Base-by-base conservation (phyloP, 1,284 basidiomycete species). In the Trichosporon sp. region DNA sequence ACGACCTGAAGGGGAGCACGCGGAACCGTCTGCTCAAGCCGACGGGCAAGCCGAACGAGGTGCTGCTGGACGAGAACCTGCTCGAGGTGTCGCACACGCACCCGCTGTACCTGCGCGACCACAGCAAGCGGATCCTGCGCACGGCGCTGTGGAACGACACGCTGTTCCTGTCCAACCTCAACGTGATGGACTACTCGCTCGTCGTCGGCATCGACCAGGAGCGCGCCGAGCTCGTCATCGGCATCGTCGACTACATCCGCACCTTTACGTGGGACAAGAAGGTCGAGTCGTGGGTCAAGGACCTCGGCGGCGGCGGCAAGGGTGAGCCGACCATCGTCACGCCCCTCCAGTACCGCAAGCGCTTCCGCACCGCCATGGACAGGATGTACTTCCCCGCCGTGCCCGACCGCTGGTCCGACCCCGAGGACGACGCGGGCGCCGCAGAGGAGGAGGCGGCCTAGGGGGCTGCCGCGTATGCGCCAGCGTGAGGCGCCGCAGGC, bases 161-260 rank as follows among this genome's bases (percentile, higher is more conserved):
- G 44, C 83, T 87, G 3, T 99, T 99, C 84, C 84, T 99, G 62
- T 91, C 92, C 11, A 93, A 95, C 73, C 90, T 98, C 74, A 97
- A 98, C 79, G 93, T 98, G 67, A 99, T 99, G 97, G 97, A 99
- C 83, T 99, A 99, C 83, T 98, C 95, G 23, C 85, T 99, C 18
- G 91, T 99, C 51, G 93, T 95, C 27, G 97, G 96, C 18, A 91
- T 99, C 15, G 95, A 97, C 79, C 89, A 88, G 72, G 85, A 86
- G 65, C 90, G 88, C 73, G 90, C 92, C 69, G 92, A 95, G 78
- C 85, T 95, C 15, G 93, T 98, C 15, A 89, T 97, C 47, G 96
- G 97, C n/a, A 98, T 99, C 68, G 95, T 99, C 72, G 94, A 83
- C 66, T 83, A 82, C 68, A 82, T 82, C 66, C 76, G 82, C 51